A percentile compares a stretch with the other conserved stretches of the same genome.
Evolutionary conservation across 192 early-diverging fungal species (phyloP).

Genomic region (Gaertneriomyces semiglobifer): DNA sequence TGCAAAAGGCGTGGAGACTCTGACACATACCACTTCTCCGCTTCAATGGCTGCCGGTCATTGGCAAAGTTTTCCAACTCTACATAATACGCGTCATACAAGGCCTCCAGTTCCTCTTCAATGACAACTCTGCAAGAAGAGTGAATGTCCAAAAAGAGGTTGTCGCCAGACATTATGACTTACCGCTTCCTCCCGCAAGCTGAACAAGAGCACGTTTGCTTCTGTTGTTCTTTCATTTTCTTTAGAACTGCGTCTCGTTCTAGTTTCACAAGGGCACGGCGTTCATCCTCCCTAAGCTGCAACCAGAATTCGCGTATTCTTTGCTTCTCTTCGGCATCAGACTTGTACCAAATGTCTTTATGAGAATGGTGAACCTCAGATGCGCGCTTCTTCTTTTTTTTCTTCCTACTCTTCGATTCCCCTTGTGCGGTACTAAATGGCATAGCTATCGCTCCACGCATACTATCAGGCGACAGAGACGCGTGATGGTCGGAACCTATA

Average conservation of each 20-base stretch:
- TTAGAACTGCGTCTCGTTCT: conserved; percentile 81
- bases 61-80: conserved; percentile 81
- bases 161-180: conserved; percentile 13
- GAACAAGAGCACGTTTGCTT: conserved; percentile 80
- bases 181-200: conserved; percentile 79
- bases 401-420: conserved; percentile 15
- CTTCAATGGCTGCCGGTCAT: conserved; percentile 49
- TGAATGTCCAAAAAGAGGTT: not conserved
- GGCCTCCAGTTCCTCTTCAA: conserved; percentile 81
- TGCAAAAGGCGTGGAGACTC: too few species aligned
- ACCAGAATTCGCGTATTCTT: conserved; percentile 82
- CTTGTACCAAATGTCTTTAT: conserved; percentile 60
- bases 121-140: conserved; percentile 52
- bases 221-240: conserved; percentile 89
- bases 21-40: too few species aligned
- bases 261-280: conserved; percentile 73
- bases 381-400: conserved; percentile 32
- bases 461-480: conserved; percentile 20
- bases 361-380: conserved; percentile 15
- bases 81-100: conserved; percentile 88
- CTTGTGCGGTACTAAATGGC: not conserved
- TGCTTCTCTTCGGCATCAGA: conserved; percentile 72
- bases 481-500: conserved; percentile 2
- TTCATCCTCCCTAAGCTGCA: conserved; percentile 75
- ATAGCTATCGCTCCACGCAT: not conserved